Base-by-base conservation (phyloP, 106 monocot genomes). In the Amphibolis antarctica region DNA sequence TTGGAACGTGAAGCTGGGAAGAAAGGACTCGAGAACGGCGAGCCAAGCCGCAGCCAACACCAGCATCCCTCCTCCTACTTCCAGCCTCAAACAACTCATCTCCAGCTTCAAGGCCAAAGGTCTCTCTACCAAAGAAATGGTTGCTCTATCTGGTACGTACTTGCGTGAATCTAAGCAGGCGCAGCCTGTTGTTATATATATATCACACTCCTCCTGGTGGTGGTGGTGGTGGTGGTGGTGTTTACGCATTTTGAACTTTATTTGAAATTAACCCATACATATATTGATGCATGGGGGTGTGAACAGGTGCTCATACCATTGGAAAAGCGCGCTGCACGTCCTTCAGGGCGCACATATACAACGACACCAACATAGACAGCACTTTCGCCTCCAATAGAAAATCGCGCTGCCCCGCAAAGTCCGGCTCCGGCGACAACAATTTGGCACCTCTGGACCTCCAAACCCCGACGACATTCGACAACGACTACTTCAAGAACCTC, bases 1-100 rank as follows among this genome's bases (percentile, higher is more conserved):
- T 46, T 88, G 89, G 89, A 69, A 72, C 43, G 89, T 89, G 51
- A 82, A 85, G 51, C 26, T 89, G 59, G 89, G 89, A 45, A 80
- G 89, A 61, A 82, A 82, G 44, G 89, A 89, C 44, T 55, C 89
- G 46, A 82, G 56, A 49, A 73, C 77, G 27, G 89, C 89, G 26
- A 85, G 85, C 62, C 62, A 63, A 18, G 65, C 77, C 22, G 70
- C 28, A 23, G 82, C 89, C 12, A 89, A 89, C 75, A 89, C 73
- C 23, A 71, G 85, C 55, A 79, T 89, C 46, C 89, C 89, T 12
- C 27, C 69, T 14, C 85, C 85, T 0, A 74, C 77, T 4, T 75
- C 69, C 0, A 77, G 49, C 58, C 85, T 89, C 29, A 80, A 60
- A 48, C 75, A 52, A 10, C 85, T 89, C 66, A 79, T 82, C 74